Conservation (phyloP, 2,329 filamentous ascomycete species). For the Claviceps sp. region DNA sequence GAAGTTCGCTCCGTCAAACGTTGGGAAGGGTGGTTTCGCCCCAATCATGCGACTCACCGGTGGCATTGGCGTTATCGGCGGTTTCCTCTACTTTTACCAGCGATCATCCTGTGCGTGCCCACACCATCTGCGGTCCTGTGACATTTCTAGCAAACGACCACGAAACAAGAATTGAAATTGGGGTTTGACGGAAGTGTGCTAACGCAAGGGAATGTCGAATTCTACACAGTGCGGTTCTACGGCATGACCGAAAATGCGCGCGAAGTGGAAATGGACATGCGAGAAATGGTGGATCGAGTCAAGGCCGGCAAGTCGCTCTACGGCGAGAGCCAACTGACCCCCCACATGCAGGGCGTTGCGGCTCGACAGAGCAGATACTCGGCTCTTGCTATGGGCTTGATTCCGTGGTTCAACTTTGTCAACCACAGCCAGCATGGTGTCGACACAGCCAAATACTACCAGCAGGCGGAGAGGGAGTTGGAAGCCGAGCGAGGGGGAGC, state of each 20-base stretch:
- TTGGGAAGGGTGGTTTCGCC: conserved; percentile 69
- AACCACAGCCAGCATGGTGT: conserved; percentile 94
- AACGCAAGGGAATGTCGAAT: neutral
- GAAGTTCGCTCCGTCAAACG: conserved; percentile 69
- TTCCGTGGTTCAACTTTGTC: conserved; percentile 98
- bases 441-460: conserved; percentile 97
- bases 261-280: conserved; percentile 93
- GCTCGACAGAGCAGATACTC: conserved; percentile 87
- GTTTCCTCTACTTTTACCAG: conserved; percentile 76
- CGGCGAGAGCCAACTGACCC: conserved; percentile 61
- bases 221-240: conserved; percentile 72
- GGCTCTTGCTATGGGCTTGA: conserved; percentile 65
- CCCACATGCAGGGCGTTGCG: conserved; percentile 89
- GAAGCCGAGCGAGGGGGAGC: conserved; percentile 49
- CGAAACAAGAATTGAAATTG: neutral
- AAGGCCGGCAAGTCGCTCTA: conserved; percentile 87
- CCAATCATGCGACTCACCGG: conserved; percentile 69
- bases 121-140: neutral
- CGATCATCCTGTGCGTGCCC: conserved; percentile 59
- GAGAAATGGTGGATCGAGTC: conserved; percentile 93
- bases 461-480: conserved; percentile 84
- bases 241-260: conserved; percentile 85
- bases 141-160: neutral
- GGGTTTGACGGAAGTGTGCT: neutral
- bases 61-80: conserved; percentile 59